Evolutionary conservation across 164 flowering plant genomes (phyloP), one percentile per base, ranked within the genome.

Genomic region (Platanus orientalis): DNA sequence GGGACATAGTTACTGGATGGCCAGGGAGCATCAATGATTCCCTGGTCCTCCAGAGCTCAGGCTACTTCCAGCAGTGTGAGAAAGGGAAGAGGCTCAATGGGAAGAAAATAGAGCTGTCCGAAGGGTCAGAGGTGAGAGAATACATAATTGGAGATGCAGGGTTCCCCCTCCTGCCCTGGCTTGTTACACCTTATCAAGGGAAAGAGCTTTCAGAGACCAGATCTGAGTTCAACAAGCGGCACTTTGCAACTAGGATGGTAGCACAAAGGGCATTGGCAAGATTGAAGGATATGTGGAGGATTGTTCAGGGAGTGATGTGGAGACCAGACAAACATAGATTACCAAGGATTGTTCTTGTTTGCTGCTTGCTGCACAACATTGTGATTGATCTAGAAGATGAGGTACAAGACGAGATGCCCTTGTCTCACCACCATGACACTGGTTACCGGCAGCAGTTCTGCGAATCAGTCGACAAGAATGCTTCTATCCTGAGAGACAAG

Each of bases 351-450:
- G 83, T 92, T 26, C 80, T 88, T 4, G 98, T 84, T 4, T 89
- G 96, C 73, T 92, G 98, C 75, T 71, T 92, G 68, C 92, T 90
- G 21, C 96, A 92, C 67, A 92, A 92, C 79, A 92, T 92, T 45
- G 62, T 82, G 17, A 85, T 92, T 27, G 98, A 90, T 68, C 28
- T 88, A 84, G 90, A 83, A 63, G 96, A 85, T 59, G 90, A 83
- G 26, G 84, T 65, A 6, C 76, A 74, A 56, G 84, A 82, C 39
- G 85, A 89, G 54, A 36, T 79, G 78, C 68, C 84, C 1, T 64
- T 75, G 57, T 75, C 87, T 26, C 75, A 75, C 60, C 73, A 76
- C 25, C 90, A 90, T 80, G 96, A 81, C 58, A 19, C 74, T 0
- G 85, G 72, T 56, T 86, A 83, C 58, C 69, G 57, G 36, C 83